Evolutionary conservation across 768 basidiomycete genomes (phyloP).

Genomic region (Leccinum incarnatum): DNA sequence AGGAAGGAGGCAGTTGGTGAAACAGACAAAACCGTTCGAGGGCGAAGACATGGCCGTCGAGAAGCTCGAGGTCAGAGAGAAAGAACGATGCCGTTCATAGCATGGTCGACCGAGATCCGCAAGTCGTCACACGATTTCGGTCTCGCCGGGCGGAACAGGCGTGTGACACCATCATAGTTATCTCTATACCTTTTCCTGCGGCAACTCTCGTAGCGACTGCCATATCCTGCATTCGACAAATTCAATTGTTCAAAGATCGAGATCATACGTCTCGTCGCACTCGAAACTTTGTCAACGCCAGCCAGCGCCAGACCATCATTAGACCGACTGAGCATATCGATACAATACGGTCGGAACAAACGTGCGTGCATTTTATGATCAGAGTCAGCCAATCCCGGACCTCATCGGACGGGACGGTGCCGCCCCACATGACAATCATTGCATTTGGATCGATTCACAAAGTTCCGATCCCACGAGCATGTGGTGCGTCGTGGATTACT

Average conservation of each 20-base stretch:
- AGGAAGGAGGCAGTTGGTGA: slow-evolving; percentile 84
- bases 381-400: slow-evolving; percentile 8
- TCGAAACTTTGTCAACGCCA: neutral
- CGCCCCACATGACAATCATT: slow-evolving; percentile 21
- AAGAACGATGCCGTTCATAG: slow-evolving; percentile 3
- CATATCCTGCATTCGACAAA: neutral
- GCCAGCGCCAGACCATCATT: neutral
- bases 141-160: neutral
- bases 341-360: neutral
- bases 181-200: neutral
- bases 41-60: slow-evolving; percentile 20
- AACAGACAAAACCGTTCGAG: slow-evolving; percentile 72
- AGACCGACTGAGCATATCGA: neutral
- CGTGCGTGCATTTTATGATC: neutral
- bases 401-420: slow-evolving; percentile 34
- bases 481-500: neutral
- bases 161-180: neutral
- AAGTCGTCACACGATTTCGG: slow-evolving; percentile 12
- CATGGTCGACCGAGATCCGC: slow-evolving; percentile 1
- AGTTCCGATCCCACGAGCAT: neutral
- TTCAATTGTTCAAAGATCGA: neutral
- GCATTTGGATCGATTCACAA: slow-evolving; percentile 20
- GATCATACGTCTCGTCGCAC: neutral
- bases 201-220: neutral
- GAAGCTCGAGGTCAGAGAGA: slow-evolving; percentile 5